Conservation (phyloP, 2,329 filamentous ascomycete species). For the Trichophyton simii region DNA sequence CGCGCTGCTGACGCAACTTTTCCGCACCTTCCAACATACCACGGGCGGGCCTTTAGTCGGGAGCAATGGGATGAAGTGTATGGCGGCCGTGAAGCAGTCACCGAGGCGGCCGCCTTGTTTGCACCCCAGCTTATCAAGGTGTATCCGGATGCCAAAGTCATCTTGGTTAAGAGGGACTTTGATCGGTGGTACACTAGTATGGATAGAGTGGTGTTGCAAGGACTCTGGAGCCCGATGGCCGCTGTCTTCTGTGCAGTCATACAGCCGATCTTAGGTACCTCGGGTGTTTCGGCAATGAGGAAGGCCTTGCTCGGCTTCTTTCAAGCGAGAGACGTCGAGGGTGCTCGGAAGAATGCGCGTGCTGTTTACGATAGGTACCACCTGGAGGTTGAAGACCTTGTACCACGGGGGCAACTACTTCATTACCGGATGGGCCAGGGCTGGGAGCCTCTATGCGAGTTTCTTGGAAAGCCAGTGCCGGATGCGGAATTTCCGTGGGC, state of each 20-base stretch:
- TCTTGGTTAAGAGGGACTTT: conserved; percentile 54
- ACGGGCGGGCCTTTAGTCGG: neutral
- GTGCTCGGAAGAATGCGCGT: neutral
- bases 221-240: neutral
- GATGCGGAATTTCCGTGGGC: neutral
- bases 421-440: neutral
- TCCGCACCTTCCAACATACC: neutral
- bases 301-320: neutral
- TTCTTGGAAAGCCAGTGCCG: neutral
- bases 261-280: neutral
- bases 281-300: neutral
- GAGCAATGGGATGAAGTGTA: conserved; percentile 1
- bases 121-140: conserved; percentile 57
- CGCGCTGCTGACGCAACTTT: neutral
- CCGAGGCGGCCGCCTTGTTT: conserved; percentile 46
- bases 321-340: neutral
- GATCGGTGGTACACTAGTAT: conserved; percentile 42
- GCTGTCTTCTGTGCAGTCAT: neutral
- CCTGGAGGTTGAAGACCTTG: neutral
- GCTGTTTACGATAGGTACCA: neutral
- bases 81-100: neutral
- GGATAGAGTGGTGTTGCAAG: neutral
- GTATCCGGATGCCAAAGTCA: conserved; percentile 59
- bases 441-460: neutral
- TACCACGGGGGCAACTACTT: neutral